These are phyloP conservation scores for Auriscalpium vulgare DNA, from an alignment of 768 basidiomycete genomes.

Conservation along the genomic window DNA sequence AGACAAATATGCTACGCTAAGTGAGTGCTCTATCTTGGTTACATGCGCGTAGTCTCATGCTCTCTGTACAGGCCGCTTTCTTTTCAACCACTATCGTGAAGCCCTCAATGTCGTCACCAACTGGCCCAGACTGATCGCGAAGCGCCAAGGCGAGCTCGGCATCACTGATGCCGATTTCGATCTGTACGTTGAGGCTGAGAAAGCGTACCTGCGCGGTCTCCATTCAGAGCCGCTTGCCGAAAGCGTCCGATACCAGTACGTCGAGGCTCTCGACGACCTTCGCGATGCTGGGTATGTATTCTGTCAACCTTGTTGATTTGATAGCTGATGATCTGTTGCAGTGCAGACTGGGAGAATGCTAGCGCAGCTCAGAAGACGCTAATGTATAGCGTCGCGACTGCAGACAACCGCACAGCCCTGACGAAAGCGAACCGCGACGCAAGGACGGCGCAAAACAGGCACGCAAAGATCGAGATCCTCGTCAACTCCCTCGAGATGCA, in stretches of 20 bases:
- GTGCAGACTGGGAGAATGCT: no score
- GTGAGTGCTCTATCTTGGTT: constrained; percentile 5
- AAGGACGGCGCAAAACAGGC: no score
- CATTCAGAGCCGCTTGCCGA: constrained; percentile 8
- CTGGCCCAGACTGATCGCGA: constrained; percentile 1
- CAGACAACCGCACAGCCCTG: no score
- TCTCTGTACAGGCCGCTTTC: neutral
- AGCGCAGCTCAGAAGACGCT: no score
- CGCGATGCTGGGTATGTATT: constrained; percentile 1
- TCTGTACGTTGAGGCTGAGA: constrained; percentile 9
- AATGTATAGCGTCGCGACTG: no score
- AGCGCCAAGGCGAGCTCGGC: neutral
- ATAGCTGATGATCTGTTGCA: no score
- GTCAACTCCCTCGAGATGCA: no score
- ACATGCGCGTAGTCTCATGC: no score
- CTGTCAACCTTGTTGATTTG: neutral
- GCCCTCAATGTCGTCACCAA: constrained; percentile 11
- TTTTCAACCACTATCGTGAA: neutral
- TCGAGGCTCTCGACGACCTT: constrained; percentile 6
- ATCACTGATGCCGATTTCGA: constrained; percentile 5
- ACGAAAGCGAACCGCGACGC: no score
- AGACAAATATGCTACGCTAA: constrained; percentile 17
- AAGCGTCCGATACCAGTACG: constrained; percentile 4
- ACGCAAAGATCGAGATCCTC: no score
- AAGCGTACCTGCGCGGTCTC: constrained; percentile 6